Percentiles rank a stretch among this genome's conserved stretches.
phyloP scores from a whole-genome alignment of 176 grass and related monocot genomes.

The Miscanthus lutarioriparius region DNA sequence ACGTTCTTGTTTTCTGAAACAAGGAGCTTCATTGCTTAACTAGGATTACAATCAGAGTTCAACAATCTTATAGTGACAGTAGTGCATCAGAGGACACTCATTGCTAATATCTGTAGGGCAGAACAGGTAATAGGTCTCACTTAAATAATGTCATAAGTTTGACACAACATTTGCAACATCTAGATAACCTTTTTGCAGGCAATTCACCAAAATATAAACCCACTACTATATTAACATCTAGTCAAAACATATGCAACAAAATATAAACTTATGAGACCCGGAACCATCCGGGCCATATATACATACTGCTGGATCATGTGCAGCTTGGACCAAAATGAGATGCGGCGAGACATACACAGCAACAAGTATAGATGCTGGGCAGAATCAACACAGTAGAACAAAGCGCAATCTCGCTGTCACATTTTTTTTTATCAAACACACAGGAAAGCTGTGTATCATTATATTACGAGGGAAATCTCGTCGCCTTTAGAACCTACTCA shows the following conservation, averaged over 20 bases:
- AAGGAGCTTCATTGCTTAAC: no score
- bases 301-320: neutral
- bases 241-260: no score
- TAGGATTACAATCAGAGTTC: no score
- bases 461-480: no score
- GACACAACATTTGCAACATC: neutral
- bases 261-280: neutral
- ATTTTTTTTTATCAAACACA: no score
- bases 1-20: no score
- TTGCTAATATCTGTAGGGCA: neutral
- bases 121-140: no score
- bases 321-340: slow-evolving; percentile 1
- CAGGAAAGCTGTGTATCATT: no score
- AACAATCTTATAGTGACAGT: neutral
- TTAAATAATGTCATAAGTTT: neutral
- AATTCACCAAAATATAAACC: neutral
- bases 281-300: neutral
- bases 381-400: neutral
- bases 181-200: neutral
- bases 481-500: neutral
- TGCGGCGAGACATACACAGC: neutral
- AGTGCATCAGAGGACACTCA: neutral
- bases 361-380: neutral
- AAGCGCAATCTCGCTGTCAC: neutral
- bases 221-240: no score